Evolutionary conservation across 306 rosid species (phyloP).

Genomic region (Oxytropis ochrocephala): DNA sequence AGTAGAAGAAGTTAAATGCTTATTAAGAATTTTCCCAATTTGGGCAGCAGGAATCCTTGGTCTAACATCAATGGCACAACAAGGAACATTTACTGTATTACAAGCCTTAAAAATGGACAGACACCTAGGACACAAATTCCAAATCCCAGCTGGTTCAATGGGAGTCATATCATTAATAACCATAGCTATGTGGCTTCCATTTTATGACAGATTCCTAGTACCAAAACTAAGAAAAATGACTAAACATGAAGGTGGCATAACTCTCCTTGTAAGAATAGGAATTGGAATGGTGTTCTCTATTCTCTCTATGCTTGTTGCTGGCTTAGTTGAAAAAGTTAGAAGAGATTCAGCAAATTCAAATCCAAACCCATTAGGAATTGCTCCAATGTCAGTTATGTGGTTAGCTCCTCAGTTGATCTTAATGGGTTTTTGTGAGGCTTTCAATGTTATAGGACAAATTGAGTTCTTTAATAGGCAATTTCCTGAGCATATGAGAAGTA

Average conservation of each 20-base stretch:
- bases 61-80: slow-evolving; percentile 35
- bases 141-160: slow-evolving; percentile 65
- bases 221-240: slow-evolving; percentile 44
- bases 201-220: slow-evolving; percentile 44
- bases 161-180: slow-evolving; percentile 46
- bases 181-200: slow-evolving; percentile 43
- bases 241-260: slow-evolving; percentile 48
- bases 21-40: slow-evolving; percentile 41
- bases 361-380: slow-evolving; percentile 12
- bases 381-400: slow-evolving; percentile 48
- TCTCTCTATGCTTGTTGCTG: slow-evolving; percentile 54
- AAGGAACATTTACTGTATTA: slow-evolving; percentile 44
- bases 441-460: slow-evolving; percentile 39
- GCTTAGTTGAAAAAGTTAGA: slow-evolving; percentile 44
- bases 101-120: slow-evolving; percentile 78
- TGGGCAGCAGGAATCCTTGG: slow-evolving; percentile 49
- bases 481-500: slow-evolving; percentile 64
- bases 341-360: slow-evolving; percentile 32
- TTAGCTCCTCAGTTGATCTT: slow-evolving; percentile 51
- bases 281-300: slow-evolving; percentile 52
- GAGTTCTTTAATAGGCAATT: slow-evolving; percentile 63
- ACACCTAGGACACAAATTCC: slow-evolving; percentile 52
- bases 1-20: slow-evolving; percentile 62
- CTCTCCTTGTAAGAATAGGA: slow-evolving; percentile 54
- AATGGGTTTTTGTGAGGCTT: slow-evolving; percentile 55